phyloP scores from a whole-genome alignment of 306 rosid species.

The Trifolium pratense region DNA sequence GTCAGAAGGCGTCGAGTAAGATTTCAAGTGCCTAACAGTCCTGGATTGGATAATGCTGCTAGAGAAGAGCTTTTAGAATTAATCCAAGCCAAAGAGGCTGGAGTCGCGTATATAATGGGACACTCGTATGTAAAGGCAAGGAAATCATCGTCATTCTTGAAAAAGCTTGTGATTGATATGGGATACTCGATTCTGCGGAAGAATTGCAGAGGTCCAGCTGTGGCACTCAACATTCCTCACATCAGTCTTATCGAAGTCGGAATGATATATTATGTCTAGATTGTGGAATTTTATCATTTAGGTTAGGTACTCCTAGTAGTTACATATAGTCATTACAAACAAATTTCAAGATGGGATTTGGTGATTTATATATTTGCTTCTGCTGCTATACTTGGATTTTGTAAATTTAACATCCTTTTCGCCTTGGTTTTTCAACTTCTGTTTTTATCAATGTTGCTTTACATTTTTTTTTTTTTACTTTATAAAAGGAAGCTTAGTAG shows the following conservation, averaged over 20 bases:
- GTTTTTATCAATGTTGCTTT: background rate
- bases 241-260: slow-evolving; percentile 88
- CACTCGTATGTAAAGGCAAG: slow-evolving; percentile 84
- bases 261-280: slow-evolving; percentile 87
- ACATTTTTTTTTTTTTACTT: no score
- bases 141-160: slow-evolving; percentile 70
- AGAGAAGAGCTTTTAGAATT: slow-evolving; percentile 74
- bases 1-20: slow-evolving; percentile 64
- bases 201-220: slow-evolving; percentile 79
- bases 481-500: no score
- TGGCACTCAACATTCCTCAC: slow-evolving; percentile 88
- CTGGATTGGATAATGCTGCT: slow-evolving; percentile 57
- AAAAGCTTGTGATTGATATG: slow-evolving; percentile 64
- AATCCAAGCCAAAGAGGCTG: slow-evolving; percentile 77
- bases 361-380: no score
- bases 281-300: slow-evolving; percentile 10
- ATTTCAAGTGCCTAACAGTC: slow-evolving; percentile 62
- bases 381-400: background rate
- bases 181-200: slow-evolving; percentile 81
- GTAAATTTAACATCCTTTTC: slow-evolving; percentile 1
- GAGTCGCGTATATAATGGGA: slow-evolving; percentile 82
- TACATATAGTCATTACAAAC: background rate
- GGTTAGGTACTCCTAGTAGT: background rate
- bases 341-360: background rate
- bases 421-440: background rate